Evolutionary conservation across 192 early-diverging fungal species (phyloP), one percentile per base, ranked within the genome.

Genomic region (Coemansia sp.): DNA sequence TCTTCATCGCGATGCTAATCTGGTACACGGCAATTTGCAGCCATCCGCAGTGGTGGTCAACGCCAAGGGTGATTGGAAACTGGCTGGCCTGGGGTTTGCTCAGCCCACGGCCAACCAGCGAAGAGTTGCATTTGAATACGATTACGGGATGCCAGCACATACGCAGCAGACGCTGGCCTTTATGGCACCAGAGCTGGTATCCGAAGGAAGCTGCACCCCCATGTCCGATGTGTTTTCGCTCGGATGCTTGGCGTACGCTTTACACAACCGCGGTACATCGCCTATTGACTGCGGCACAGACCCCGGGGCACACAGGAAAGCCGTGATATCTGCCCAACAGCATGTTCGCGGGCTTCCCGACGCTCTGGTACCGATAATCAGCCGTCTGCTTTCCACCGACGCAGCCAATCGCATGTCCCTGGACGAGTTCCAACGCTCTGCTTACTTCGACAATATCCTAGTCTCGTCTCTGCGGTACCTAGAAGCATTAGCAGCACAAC

Each of bases 11-110:
- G 89, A 92, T 66, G 91, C 88, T 49, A 83, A 80, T 3, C 77
- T 91, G 33, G 87, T 91, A 58, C 93, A 95, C 62, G 85, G 86
- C 6, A 89, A 90, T 62, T 58, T 95, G 22, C 85, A 80, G 28
- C 91, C 93, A 1, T 84, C 87, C 17, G 84, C 90, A 38, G 82
- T 95, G 11, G 88, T 89, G 83, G 83, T 95, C 51, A 90, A 91
- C 63, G 77, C 84, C n/a, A 89, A 87, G 66, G 89, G 91, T 32
- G 91, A 92, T 65, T 92, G 91, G 91, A 92, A 91, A 68, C 81
- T 92, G 67, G 89, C 86, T 68, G 91, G 91, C 63, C 76, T 92
- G 38, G 89, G 87, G 45, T 91, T 91, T n/a, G 73, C 74, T 7
- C 87, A 83, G 50, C 49, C 86, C 4, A 83, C 75, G 16, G 71